These are phyloP conservation scores for Nicotiana paniculata DNA, from an alignment of 257 asterid genomes.

Conservation along the genomic window DNA sequence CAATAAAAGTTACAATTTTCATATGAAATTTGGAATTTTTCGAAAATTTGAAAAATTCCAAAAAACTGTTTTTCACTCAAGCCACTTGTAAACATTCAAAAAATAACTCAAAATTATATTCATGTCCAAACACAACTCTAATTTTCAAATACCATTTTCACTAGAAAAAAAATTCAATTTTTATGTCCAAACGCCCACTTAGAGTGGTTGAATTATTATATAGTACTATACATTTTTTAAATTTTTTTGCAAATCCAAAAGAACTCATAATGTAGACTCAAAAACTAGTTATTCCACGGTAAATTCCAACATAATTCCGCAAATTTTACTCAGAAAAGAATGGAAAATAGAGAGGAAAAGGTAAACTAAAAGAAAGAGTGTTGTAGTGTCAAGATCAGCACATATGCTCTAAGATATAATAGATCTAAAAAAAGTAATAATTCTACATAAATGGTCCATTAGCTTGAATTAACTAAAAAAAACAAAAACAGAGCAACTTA, in stretches of 20 bases:
- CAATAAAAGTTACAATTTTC: no score
- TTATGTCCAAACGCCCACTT: no score
- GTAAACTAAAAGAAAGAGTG: no score
- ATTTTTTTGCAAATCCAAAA: neutral
- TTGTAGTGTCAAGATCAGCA: neutral
- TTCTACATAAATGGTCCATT: neutral
- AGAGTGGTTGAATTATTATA: no score
- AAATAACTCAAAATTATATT: no score
- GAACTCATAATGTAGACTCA: neutral
- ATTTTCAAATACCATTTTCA: no score
- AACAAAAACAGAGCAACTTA: neutral
- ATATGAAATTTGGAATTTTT: no score
- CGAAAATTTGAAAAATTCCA: no score
- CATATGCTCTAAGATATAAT: neutral
- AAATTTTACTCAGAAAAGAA: neutral
- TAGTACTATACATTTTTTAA: neutral
- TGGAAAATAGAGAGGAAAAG: neutral
- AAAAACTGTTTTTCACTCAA: no score
- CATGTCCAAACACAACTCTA: no score
- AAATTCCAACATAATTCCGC: neutral
- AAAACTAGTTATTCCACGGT: neutral
- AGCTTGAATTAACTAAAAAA: neutral
- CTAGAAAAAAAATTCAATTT: no score
- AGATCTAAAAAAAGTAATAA: neutral
- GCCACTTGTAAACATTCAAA: no score